Base-by-base conservation (phyloP, 306 rosid species). In the Mimosa pudica region DNA sequence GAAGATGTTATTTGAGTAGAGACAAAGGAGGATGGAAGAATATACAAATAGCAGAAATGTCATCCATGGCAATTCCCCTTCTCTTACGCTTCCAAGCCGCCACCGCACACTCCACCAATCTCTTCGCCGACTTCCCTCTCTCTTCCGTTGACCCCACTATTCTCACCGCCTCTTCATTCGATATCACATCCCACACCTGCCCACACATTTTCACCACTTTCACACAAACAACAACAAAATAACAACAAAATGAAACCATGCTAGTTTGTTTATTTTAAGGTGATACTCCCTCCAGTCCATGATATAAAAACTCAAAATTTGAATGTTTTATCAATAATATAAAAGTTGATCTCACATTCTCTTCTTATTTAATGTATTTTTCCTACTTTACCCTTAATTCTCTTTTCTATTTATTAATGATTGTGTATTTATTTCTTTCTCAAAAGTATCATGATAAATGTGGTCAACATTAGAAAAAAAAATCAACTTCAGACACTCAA, bases 101-200 rank as follows among this genome's bases (percentile, higher is more conserved):
- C 44, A 49, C 90, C 12, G 98, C 98, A 68, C 66, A 84, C 83
- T 94, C 88, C 60, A 94, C 98, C 76, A 94, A 83, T 58, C 84
- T 80, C 71, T 82, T 90, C 0, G 97, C 91, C 6, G 94, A 77
- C 30, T 86, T 85, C 45, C 74, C 85, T 70, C 85, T 85, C 16
- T 90, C 96, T 6, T 80, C 64, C 5, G 92, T 71, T 0, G 93
- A 86, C 20, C 78, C 80, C 8, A 92, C 90, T 63, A 92, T 85
- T 70, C 87, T 78, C 46, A 94, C 96, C 1, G 97, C 98, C 86
- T 94, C 98, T 84, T 94, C 78, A 69, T 92, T 94, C 0, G 98
- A 86, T 41, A 92, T 75, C 9, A 94, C 98, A 86, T 94, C 98
- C 98, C 98, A 94, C 24, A 94, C 97, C 98, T 94, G 57, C 58